phyloP scores from a whole-genome alignment of 2,329 filamentous ascomycete species.

The Pleoardoris graminearum region DNA sequence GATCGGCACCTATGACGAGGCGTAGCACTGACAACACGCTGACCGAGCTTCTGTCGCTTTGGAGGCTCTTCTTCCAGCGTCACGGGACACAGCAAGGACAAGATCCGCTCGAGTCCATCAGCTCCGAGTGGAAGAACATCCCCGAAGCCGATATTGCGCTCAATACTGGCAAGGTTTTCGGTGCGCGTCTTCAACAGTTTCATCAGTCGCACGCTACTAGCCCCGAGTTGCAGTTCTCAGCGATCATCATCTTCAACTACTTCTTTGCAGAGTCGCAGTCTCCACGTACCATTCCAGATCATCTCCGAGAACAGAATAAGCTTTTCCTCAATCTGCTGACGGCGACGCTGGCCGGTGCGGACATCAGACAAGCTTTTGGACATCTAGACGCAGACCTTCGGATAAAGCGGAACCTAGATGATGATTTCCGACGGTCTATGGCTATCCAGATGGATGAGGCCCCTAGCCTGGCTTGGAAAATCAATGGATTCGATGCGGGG shows the following conservation, averaged over 20 bases:
- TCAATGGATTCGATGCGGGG: conserved; percentile 15
- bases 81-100: conserved; percentile 20
- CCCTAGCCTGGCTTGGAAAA: conserved; percentile 26
- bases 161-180: conserved; percentile 17
- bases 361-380: conserved; percentile 18
- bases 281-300: conserved; percentile 18
- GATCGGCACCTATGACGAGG: background rate
- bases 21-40: conserved; percentile 25
- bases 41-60: conserved; percentile 36
- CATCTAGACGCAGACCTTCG: conserved; percentile 11
- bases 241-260: conserved; percentile 36
- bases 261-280: conserved; percentile 20
- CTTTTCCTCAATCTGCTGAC: conserved; percentile 36
- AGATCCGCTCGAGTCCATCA: conserved; percentile 23
- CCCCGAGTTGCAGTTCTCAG: conserved; percentile 31
- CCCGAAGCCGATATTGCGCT: conserved; percentile 10
- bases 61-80: conserved; percentile 41
- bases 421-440: conserved; percentile 11
- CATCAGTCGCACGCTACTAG: conserved; percentile 25
- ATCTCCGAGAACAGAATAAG: conserved; percentile 22
- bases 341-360: conserved; percentile 26
- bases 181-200: conserved; percentile 29
- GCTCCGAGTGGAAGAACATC: conserved; percentile 28
- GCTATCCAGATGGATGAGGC: conserved; percentile 24
- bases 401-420: background rate